Evolutionary conservation across 805 yeast species (phyloP).

Genomic region (Pichia ethanolica): DNA sequence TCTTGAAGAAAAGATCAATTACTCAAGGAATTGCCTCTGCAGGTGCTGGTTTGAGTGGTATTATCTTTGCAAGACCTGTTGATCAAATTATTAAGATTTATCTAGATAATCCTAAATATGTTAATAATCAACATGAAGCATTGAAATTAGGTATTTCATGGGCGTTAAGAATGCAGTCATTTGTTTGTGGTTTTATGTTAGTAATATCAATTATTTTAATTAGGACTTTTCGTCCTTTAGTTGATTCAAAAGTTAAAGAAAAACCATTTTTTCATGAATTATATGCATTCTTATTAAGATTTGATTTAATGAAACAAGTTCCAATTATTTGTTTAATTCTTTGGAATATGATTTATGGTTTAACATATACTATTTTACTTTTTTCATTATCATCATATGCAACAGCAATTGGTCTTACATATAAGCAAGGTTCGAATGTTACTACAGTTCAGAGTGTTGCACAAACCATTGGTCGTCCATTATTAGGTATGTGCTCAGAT

Average conservation of each 20-base stretch:
- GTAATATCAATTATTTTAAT: slow-evolving; percentile 16
- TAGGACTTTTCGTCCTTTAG: slow-evolving; percentile 19
- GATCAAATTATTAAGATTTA: slow-evolving; percentile 34
- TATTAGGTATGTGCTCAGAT: slow-evolving; percentile 40
- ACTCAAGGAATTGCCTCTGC: slow-evolving; percentile 43
- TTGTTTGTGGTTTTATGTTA: slow-evolving; percentile 20
- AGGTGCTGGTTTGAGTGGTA: slow-evolving; percentile 51
- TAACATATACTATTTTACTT: slow-evolving; percentile 31
- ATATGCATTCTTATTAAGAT: slow-evolving; percentile 9
- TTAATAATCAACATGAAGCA: slow-evolving; percentile 8
- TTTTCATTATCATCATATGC: slow-evolving; percentile 45
- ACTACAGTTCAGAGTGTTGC: slow-evolving; percentile 41
- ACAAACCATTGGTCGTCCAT: slow-evolving; percentile 45
- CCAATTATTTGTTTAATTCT: slow-evolving; percentile 22
- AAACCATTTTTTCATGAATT: slow-evolving; percentile 17
- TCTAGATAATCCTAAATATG: slow-evolving; percentile 29
- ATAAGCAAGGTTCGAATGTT: slow-evolving; percentile 37
- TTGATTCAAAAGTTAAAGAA: slow-evolving; percentile 11
- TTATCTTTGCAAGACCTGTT: slow-evolving; percentile 36
- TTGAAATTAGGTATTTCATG: slow-evolving; percentile 19
- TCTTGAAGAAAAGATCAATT: slow-evolving; percentile 34
- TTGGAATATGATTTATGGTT: slow-evolving; percentile 22
- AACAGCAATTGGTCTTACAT: slow-evolving; percentile 39
- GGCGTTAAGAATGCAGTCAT: slow-evolving; percentile 41
- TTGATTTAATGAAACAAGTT: slow-evolving; percentile 11